Percentiles rank a stretch among this genome's conserved stretches.
Conservation (phyloP, 148 eudicot species). For the Suaeda aralocaspica region DNA sequence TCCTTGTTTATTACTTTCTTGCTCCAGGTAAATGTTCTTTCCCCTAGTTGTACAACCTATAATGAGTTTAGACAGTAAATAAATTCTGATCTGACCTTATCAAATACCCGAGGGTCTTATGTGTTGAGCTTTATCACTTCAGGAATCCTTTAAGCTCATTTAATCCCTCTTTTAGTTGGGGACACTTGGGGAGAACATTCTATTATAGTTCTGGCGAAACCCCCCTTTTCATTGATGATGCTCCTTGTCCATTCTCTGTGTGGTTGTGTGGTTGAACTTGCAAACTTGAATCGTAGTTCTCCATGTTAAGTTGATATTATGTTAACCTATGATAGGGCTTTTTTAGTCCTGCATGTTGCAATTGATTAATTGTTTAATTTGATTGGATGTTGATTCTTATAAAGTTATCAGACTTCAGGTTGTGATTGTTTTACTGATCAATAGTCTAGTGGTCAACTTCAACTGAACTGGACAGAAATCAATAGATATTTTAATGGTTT, state of each 20-base stretch:
- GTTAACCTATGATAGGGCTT: background rate
- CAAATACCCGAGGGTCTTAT: no score
- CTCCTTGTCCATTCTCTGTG: background rate
- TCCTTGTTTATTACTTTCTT: background rate
- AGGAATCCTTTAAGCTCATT: background rate
- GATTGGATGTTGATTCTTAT: background rate
- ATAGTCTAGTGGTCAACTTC: background rate
- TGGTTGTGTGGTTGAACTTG: no score
- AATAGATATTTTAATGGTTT: background rate
- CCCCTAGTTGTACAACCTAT: no score
- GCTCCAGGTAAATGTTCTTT: no score
- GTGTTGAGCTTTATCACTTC: no score
- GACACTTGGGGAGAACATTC: background rate
- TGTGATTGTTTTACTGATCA: background rate
- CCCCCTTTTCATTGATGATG: background rate
- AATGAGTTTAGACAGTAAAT: no score
- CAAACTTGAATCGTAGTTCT: constrained; percentile 1
- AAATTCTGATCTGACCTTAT: background rate
- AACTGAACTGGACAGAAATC: background rate
- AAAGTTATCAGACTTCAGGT: background rate
- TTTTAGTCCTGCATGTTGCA: background rate
- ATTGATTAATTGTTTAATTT: background rate
- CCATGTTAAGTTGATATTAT: background rate
- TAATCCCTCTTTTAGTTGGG: background rate
- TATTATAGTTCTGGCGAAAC: background rate